These are phyloP conservation scores for Aspergillus nomiae DNA, from an alignment of 2,329 filamentous ascomycete species.

Conservation along the genomic window DNA sequence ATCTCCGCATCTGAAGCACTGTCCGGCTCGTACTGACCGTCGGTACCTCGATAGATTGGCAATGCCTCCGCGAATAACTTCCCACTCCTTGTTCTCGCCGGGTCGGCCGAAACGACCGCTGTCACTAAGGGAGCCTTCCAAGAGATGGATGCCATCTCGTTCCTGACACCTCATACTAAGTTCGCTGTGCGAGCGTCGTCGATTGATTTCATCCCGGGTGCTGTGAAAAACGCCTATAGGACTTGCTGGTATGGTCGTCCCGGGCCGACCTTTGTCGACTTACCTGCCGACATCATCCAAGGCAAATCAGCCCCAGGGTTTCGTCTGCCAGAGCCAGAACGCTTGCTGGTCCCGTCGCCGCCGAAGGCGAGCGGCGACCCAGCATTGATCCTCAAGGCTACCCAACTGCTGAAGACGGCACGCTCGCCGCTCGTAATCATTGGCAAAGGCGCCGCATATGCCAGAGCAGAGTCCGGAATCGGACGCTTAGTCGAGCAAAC, in stretches of 20 bases:
- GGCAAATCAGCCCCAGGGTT: constrained; percentile 28
- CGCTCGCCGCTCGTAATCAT: constrained; percentile 56
- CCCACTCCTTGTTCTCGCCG: constrained; percentile 57
- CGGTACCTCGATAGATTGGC: constrained; percentile 39
- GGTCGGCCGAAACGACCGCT: constrained; percentile 55
- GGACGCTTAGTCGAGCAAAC: constrained; percentile 50
- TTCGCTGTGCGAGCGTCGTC: constrained; percentile 50
- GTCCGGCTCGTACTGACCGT: constrained; percentile 2
- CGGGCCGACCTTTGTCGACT: constrained; percentile 56
- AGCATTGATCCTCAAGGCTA: constrained; percentile 45
- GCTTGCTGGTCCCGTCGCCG: constrained; percentile 35
- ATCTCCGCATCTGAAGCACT: not conserved
- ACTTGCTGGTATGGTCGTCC: constrained; percentile 57
- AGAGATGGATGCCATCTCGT: constrained; percentile 57
- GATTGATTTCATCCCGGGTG: constrained; percentile 49
- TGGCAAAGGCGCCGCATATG: constrained; percentile 60
- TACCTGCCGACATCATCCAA: constrained; percentile 60
- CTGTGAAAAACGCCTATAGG: constrained; percentile 55
- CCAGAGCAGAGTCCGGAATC: constrained; percentile 51
- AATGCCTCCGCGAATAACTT: constrained; percentile 58
- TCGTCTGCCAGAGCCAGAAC: constrained; percentile 28
- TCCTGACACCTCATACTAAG: constrained; percentile 58
- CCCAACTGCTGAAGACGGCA: constrained; percentile 49
- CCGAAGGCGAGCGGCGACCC: constrained; percentile 51
- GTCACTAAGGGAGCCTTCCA: constrained; percentile 59